phyloP scores from a whole-genome alignment of 371 early-diverging fungal genomes.

The Mortierella sp. region DNA sequence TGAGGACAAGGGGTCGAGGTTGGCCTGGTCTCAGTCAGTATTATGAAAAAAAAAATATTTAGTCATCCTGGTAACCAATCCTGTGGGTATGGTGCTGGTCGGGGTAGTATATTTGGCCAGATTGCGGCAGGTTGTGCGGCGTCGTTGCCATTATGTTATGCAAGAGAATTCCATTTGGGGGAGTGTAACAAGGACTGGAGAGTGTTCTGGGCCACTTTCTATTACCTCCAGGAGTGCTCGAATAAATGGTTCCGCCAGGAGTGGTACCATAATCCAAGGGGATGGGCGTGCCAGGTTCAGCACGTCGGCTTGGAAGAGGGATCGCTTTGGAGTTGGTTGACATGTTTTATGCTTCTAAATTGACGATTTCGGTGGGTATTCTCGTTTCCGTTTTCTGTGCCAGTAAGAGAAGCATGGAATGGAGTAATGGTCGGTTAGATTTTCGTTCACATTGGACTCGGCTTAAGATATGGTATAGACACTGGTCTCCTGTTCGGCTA shows the following conservation, averaged over 20 bases:
- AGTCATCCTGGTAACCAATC: constrained; percentile 16
- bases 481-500: neutral
- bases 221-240: constrained; percentile 72
- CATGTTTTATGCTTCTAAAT: constrained; percentile 50
- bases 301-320: constrained; percentile 66
- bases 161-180: neutral
- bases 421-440: constrained; percentile 1
- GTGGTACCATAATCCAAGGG: constrained; percentile 70
- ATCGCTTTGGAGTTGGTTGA: constrained; percentile 60
- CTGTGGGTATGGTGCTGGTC: neutral
- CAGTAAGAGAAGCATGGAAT: neutral
- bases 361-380: constrained; percentile 46
- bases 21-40: constrained; percentile 30
- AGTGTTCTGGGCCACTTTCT: neutral
- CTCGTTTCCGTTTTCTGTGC: constrained; percentile 50
- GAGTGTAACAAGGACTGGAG: neutral
- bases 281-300: constrained; percentile 63
- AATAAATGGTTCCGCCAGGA: constrained; percentile 70
- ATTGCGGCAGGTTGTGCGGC: neutral
- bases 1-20: constrained; percentile 20
- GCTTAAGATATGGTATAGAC: neutral
- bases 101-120: neutral
- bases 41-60: constrained; percentile 5
- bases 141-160: neutral
- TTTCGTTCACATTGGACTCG: neutral